Evolutionary conservation across 495 filamentous ascomycete genomes (phyloP), one percentile per base, ranked within the genome.

Genomic region (Cladorrhinum samala): DNA sequence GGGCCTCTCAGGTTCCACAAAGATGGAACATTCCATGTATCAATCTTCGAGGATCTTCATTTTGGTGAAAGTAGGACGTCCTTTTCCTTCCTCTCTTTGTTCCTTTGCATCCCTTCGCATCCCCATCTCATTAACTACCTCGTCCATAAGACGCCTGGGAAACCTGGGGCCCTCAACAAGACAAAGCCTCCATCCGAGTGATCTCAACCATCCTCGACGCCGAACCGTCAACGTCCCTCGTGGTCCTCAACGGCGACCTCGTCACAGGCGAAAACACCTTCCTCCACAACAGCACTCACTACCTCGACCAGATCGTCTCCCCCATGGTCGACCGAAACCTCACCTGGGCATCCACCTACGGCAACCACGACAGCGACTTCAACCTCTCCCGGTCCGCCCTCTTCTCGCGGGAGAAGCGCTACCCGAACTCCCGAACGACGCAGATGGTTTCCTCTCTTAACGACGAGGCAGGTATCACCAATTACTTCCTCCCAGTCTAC

Each of bases 191-290:
- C 0, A 72, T 77, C 39, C 60, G 66, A 4, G 79, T 88, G 7
- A 81, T 89, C 65, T 77, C 79, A 47, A 60, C 68, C 13, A 69
- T 89, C 16, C 75, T 91, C 2, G 67, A 78, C n/a, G 55, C 65
- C 5, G 86, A 89, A 58, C 56, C 64, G 0, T 51, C 52, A 55
- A 58, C 75, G 0, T 70, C 83, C 21, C 76, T 89, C 1, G 83
- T 86, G 18, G 77, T 91, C 7, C 64, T 91, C 1, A 91, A 89
- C 49, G 86, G 87, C 33, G 87, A 89, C 56, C 69, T 89, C 9
- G 83, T 89, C 53, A 85, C 87, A 0, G 84, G 86, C 19, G 83
- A 89, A 55, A 80, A 81, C 50, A 78, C 78, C 1, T 79, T 73
- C 37, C 59, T 72, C 11, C 68, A 77, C 21, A 86, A 88, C 58